Evolutionary conservation across 2,329 filamentous ascomycete species (phyloP).

Genomic region (Diplodia seriata): DNA sequence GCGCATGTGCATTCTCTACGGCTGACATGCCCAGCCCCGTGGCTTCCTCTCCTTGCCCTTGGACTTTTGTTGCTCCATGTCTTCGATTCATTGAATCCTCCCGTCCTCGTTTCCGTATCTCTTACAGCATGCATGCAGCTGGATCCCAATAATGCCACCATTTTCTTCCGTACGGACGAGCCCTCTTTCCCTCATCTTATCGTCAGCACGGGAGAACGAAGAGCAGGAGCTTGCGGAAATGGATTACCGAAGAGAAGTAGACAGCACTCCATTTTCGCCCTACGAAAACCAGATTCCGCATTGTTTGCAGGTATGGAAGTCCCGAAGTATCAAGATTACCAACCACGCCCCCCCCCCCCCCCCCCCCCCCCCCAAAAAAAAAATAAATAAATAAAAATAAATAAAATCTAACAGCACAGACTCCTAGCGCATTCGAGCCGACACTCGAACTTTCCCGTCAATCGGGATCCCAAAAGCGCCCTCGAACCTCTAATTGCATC

Average conservation of each 20-base stretch:
- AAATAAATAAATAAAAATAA: no score
- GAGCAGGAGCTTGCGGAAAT: not conserved
- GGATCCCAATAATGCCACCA: not conserved
- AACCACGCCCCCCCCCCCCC: no score
- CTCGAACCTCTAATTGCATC: constrained; percentile 10
- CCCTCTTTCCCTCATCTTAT: not conserved
- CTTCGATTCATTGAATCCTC: not conserved
- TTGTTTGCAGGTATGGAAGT: not conserved
- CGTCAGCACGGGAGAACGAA: not conserved
- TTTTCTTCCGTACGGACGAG: not conserved
- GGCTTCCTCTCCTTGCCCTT: not conserved
- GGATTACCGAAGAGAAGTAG: not conserved
- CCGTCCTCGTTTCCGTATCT: not conserved
- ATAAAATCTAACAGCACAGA: no score
- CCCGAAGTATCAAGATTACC: not conserved
- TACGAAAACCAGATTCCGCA: not conserved
- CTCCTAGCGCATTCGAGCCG: not conserved
- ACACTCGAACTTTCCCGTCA: not conserved
- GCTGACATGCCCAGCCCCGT: not conserved
- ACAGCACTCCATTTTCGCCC: not conserved
- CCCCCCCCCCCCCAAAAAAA: not conserved
- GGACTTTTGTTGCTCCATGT: not conserved
- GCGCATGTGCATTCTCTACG: not conserved
- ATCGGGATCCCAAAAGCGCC: not conserved
- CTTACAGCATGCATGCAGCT: constrained; percentile 2